Evolutionary conservation across 1,139 yeast genomes (phyloP), one percentile per base, ranked within the genome.

Genomic region (Hemisphaericaspora subhashii): DNA sequence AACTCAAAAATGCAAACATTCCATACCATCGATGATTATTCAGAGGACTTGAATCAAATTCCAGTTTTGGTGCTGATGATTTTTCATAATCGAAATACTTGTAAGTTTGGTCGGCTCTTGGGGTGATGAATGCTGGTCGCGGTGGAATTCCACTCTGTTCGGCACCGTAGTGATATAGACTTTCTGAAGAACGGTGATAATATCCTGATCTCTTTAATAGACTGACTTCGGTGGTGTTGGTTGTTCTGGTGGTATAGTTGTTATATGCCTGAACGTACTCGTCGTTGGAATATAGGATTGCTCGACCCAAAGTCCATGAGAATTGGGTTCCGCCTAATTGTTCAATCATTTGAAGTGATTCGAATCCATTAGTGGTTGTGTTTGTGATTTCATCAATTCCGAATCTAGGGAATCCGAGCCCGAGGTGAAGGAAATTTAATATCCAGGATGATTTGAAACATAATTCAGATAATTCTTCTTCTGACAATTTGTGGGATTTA

Each of bases 291-390:
- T 86, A 86, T 20, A 87, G 57, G 4, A 86, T 58, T 3, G 94
- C 95, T 38, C 90, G 68, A 2, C 95, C 96, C 34, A 86, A 62
- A 0, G 95, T 86, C 96, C 96, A 87, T 1, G 92, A 78, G 44
- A 85, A 83, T 28, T 82, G 79, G 1, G 77, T 67, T 0, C 86
- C 88, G 30, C 79, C 79, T 35, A 86, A 65, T 38, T 73, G 68
- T 44, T 83, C 86, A 14, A 82, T 80, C 15, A 85, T 68, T 43
- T 76, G 79, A 42, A 86, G 72, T 0, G 85, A 70, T 39, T 76
- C 68, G 54, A 62, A 68, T 29, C 54, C 53, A 11, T 53, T 56
- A 33, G 48, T 48, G 31, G 53, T 54, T 34, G 54, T 55, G 35
- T 51, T 52, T 12, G 52, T 50, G 4, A 46, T 45, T 16, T 61